Conservation (phyloP, 2,329 filamentous ascomycete species). For the Penicillium sp. region DNA sequence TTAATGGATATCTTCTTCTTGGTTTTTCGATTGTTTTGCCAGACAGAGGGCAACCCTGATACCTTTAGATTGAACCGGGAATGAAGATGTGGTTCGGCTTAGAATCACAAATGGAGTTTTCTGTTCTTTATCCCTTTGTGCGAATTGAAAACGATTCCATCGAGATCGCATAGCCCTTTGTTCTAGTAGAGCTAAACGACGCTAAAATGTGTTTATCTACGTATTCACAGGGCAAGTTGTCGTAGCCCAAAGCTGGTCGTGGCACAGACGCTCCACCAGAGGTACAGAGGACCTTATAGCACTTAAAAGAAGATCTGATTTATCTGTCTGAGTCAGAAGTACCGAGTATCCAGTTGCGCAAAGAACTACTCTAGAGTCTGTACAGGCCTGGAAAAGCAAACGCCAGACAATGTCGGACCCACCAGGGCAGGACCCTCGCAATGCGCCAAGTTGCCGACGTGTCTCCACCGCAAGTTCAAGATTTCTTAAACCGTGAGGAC, state of each 20-base stretch:
- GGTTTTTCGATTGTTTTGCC: background rate
- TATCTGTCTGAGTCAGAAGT: too few species aligned
- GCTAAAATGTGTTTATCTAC: too few species aligned
- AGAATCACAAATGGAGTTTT: background rate
- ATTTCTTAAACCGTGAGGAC: constrained; percentile 72
- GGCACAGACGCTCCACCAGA: too few species aligned
- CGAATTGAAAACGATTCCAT: constrained; percentile 3
- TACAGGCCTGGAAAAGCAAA: constrained; percentile 11
- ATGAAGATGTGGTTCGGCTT: background rate
- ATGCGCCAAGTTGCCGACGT: too few species aligned
- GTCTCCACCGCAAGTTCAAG: constrained; percentile 31
- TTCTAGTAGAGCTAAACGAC: background rate
- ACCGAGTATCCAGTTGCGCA: too few species aligned
- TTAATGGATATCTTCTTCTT: constrained; percentile 1
- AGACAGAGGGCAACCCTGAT: constrained; percentile 10
- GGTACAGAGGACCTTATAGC: too few species aligned
- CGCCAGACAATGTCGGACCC: background rate
- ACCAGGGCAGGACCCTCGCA: background rate
- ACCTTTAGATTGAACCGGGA: constrained; percentile 1
- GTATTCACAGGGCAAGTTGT: too few species aligned
- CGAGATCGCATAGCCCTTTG: constrained; percentile 1
- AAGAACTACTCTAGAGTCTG: constrained; percentile 1
- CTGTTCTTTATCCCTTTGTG: constrained; percentile 7
- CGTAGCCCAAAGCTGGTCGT: too few species aligned
- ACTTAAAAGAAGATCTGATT: too few species aligned